Evolutionary conservation across 495 filamentous ascomycete genomes (phyloP), one percentile per base, ranked within the genome.

Genomic region (Penicillium verhagenii): DNA sequence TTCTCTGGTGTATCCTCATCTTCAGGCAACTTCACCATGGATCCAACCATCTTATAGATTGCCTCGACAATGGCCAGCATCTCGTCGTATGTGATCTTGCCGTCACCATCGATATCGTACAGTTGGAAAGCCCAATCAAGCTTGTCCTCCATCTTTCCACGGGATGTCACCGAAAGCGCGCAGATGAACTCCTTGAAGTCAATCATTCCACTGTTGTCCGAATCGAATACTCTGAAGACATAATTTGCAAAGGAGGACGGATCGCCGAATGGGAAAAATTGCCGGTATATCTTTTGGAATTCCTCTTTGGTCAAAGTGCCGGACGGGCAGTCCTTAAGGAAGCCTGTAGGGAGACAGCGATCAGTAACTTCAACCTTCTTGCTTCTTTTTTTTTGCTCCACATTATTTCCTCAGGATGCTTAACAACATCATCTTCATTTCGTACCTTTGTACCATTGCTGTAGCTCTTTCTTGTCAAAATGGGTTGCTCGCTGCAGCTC

Each of bases 181-280:
- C 95, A 97, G 73, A 98, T 98, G 74, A 97, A 97, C 71, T 97
- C 95, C 70, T 98, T 97, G 75, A 98, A 98, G 79, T 98, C 94
- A 68, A 98, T 98, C 53, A 90, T 91, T 52, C 94, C 94, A 31
- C 90, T 95, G 65, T 96, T 92, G 75, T 98, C 94, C 57, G 90
- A 87, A 70, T 98, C 94, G 72, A 98, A 98, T 10, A 98, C 94
- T 62, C 97, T 96, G 78, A 98, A 98, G 33, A 98, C 95, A 71
- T 98, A 97, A 75, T 98, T 92, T 60, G 94, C 94, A 65, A 98
- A 98, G 0, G 89, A 91, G 0, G 91, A 93, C 1, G 94, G 94
- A 68, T 98, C 94, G 52, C 94, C 94, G 67, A 97, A 98, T 20
- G 94, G 94, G 67, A 98, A 98, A 83, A 98, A 98, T 74, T 97